Conservation (phyloP, 192 early-diverging fungal species). For the Umbelopsis isabellina region DNA sequence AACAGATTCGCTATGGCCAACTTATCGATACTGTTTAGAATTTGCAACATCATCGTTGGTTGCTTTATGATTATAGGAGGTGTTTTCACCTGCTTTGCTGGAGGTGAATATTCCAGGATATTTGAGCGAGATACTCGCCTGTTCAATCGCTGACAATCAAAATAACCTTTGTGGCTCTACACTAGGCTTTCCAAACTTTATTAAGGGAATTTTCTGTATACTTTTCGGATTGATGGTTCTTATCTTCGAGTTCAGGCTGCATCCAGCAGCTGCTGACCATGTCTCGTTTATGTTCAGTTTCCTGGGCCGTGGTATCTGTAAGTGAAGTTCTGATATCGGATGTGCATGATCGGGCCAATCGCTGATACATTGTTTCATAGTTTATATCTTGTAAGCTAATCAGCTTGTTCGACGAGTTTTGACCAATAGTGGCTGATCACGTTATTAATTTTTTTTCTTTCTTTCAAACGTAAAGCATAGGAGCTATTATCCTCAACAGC, state of each 20-base stretch:
- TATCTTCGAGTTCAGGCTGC: constrained; percentile 39
- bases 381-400: constrained; percentile 34
- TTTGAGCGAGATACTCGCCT: background rate
- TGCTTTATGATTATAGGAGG: constrained; percentile 36
- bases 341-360: background rate
- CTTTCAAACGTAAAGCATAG: constrained; percentile 26
- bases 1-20: background rate
- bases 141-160: background rate
- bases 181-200: constrained; percentile 39
- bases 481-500: constrained; percentile 33
- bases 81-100: constrained; percentile 29
- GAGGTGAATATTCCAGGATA: constrained; percentile 22
- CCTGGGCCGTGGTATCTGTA: constrained; percentile 42
- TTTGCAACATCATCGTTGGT: constrained; percentile 26
- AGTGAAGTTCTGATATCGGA: constrained; percentile 1
- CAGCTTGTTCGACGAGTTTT: background rate
- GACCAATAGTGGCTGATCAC: background rate
- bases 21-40: constrained; percentile 21
- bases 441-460: background rate
- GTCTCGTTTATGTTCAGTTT: constrained; percentile 47
- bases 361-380: constrained; percentile 22
- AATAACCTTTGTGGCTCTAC: background rate
- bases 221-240: constrained; percentile 36
- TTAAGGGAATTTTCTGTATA: constrained; percentile 34
- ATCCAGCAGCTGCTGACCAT: constrained; percentile 24